phyloP scores from a whole-genome alignment of 495 filamentous ascomycete genomes.

The Hypoxylon intermedium region DNA sequence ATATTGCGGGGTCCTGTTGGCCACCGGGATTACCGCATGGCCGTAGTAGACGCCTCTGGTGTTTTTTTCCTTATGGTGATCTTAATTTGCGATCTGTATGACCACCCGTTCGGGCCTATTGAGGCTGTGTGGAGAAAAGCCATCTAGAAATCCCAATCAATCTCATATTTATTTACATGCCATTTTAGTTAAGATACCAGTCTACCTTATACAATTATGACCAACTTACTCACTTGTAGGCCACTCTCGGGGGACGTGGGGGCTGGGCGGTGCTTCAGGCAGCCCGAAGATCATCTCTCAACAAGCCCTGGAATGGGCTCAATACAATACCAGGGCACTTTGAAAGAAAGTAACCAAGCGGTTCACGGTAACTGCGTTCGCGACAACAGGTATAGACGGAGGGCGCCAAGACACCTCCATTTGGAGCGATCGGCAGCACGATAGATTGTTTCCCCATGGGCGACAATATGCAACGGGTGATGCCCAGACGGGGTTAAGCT shows the following conservation, averaged over 20 bases:
- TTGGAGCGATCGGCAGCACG: constrained; percentile 26
- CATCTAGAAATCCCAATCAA: constrained; percentile 29
- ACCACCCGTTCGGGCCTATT: constrained; percentile 40
- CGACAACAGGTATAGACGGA: constrained; percentile 30
- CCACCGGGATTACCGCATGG: constrained; percentile 44
- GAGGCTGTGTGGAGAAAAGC: constrained; percentile 29
- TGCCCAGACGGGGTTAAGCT: constrained; percentile 19
- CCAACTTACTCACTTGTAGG: constrained; percentile 3
- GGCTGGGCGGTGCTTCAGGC: background rate
- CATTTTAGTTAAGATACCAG: constrained; percentile 19
- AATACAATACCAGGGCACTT: constrained; percentile 8
- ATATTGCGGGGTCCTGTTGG: constrained; percentile 49
- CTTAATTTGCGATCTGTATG: constrained; percentile 48
- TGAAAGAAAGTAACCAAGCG: constrained; percentile 1
- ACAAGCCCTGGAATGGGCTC: background rate
- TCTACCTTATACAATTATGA: constrained; percentile 8
- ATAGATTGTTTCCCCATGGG: constrained; percentile 40
- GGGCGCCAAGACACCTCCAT: constrained; percentile 40
- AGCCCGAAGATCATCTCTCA: constrained; percentile 4
- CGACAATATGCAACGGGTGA: constrained; percentile 31
- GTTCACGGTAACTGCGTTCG: constrained; percentile 10
- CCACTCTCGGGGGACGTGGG: constrained; percentile 17
- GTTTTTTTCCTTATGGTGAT: constrained; percentile 43
- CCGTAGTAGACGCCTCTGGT: constrained; percentile 39
- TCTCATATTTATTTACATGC: constrained; percentile 28